Evolutionary conservation across 495 filamentous ascomycete genomes (phyloP).

Genomic region (Cercophora samala): DNA sequence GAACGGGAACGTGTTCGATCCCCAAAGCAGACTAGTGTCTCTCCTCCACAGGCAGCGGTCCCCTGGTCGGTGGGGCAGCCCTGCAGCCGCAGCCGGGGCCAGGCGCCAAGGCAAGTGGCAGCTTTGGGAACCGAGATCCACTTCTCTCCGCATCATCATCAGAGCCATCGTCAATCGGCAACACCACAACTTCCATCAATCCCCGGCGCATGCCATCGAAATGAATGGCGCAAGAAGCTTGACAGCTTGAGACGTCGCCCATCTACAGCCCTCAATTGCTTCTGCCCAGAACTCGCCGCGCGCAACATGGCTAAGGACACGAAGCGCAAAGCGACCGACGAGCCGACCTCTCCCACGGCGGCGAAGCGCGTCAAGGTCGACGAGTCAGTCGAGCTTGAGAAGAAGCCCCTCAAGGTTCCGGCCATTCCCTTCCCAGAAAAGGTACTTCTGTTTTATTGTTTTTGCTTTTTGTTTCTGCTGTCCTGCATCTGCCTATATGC

Average conservation of each 20-base stretch:
- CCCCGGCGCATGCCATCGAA: constrained; percentile 23
- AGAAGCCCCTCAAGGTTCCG: constrained; percentile 50
- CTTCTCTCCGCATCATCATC: constrained; percentile 16
- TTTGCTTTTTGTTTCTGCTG: not conserved
- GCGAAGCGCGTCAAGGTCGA: constrained; percentile 62
- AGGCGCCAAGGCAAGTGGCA: not conserved
- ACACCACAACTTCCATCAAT: constrained; percentile 18
- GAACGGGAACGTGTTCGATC: constrained; percentile 25
- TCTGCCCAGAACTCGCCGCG: not conserved
- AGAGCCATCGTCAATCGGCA: constrained; percentile 4
- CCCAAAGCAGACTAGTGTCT: constrained; percentile 23
- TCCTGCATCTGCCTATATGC: not conserved
- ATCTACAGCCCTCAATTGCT: not conserved
- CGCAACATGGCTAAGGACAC: constrained; percentile 41
- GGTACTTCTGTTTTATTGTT: constrained; percentile 41
- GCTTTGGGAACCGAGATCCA: constrained; percentile 8
- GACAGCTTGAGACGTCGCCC: not conserved
- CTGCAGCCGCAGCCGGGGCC: constrained; percentile 14
- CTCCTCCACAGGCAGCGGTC: not conserved
- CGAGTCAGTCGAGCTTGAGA: constrained; percentile 53
- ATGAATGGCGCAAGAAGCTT: constrained; percentile 45
- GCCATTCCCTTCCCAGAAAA: constrained; percentile 80
- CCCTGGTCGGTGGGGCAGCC: constrained; percentile 20
- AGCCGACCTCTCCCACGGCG: constrained; percentile 59
- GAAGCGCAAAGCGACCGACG: constrained; percentile 78